Base-by-base conservation (phyloP, 148 eudicot genomes). In the Simmondsia chinensis region DNA sequence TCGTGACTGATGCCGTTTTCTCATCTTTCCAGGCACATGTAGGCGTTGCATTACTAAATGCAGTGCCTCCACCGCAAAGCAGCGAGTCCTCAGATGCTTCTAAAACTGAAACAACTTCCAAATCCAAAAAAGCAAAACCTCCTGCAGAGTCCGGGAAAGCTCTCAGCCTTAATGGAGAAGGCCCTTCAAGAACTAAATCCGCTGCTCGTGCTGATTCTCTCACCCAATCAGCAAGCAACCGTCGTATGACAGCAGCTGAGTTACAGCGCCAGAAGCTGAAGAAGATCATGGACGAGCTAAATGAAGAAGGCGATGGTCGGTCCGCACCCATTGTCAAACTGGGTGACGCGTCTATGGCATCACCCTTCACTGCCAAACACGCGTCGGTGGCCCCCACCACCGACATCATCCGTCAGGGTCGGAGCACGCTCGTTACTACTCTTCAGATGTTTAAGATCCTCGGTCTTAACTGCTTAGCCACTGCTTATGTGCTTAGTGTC, bases 261-360 rank as follows among this genome's bases (percentile, higher is more conserved):
- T 34, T 63, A 56, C 97, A 89, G 46, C 64, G 61, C 26, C 74
- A 89, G 46, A 89, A 76, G 59, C 79, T 88, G 35, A 76, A 80
- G 63, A 83, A 88, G 64, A 61, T 88, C 50, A 69, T 83, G 78
- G 79, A 80, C 19, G 97, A 88, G 71, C 56, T 88, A 39, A 83
- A 88, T 25, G 97, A 83, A 10, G 94, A 81, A 14, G 80, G 75
- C 34, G 83, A 83, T 62, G 97, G 94, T 44, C 81, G 81, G 31
- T 65, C 91, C 1, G 76, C 94, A 25, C 94, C 94, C 19, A 43
- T 88, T 10, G 97, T 88, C 43, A 88, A 80, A 58, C 86, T 88
- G 0, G 97, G 97, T 11, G 94, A 83, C 54, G 97, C 97, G 11
- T 88, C 97, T 3, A 88, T 88, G 97, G 97, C 97, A n/a, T 88